Conservation (phyloP, 345 rosid species). For the Heritiera littoralis region DNA sequence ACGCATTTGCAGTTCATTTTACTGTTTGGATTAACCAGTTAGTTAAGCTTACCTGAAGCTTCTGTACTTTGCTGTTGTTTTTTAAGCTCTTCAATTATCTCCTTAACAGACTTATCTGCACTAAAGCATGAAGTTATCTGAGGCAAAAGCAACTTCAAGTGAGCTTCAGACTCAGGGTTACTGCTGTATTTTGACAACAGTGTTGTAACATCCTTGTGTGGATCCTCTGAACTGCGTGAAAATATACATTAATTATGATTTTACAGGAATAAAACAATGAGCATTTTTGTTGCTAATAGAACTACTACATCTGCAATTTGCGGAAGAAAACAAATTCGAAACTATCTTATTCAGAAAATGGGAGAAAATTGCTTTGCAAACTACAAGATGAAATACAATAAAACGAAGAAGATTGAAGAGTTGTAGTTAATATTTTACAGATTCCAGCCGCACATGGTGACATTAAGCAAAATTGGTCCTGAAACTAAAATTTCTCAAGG, state of each 20-base stretch:
- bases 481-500: neutral
- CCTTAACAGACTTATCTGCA: slow-evolving; percentile 57
- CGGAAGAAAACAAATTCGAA: neutral
- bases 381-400: slow-evolving; percentile 7
- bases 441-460: slow-evolving; percentile 1
- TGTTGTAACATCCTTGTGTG: slow-evolving; percentile 53
- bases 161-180: slow-evolving; percentile 61
- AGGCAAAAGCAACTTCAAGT: slow-evolving; percentile 65
- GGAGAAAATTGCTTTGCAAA: neutral
- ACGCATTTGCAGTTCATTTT: neutral
- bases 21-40: neutral
- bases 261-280: neutral
- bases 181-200: slow-evolving; percentile 56
- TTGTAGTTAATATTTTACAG: neutral
- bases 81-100: slow-evolving; percentile 69
- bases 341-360: neutral
- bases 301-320: neutral
- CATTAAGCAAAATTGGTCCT: slow-evolving; percentile 3
- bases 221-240: slow-evolving; percentile 65
- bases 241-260: neutral
- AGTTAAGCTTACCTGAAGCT: slow-evolving; percentile 50
- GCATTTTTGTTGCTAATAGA: neutral
- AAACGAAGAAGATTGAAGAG: neutral
- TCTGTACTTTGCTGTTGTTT: slow-evolving; percentile 59
- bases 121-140: slow-evolving; percentile 66